phyloP scores from a whole-genome alignment of 495 filamentous ascomycete species.

The Collariella sp. region DNA sequence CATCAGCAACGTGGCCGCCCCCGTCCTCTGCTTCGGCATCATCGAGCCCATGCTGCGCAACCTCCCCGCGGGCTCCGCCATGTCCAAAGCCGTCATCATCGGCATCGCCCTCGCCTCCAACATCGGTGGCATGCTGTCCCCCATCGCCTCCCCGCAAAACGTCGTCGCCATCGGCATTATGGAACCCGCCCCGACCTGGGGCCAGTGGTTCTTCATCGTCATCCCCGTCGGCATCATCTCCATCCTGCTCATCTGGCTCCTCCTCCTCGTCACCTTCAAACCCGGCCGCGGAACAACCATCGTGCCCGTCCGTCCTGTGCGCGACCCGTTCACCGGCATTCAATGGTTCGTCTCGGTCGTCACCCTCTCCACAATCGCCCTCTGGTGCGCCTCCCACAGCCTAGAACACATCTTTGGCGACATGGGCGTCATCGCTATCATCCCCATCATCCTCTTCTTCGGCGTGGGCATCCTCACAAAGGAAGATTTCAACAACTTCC shows the following conservation, averaged over 20 bases:
- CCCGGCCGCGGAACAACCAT: slow-evolving; percentile 81
- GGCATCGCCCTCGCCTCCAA: slow-evolving; percentile 94
- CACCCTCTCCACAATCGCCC: slow-evolving; percentile 74
- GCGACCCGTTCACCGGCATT: slow-evolving; percentile 76
- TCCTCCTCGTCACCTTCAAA: slow-evolving; percentile 77
- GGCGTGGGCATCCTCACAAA: slow-evolving; percentile 96
- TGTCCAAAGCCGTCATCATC: slow-evolving; percentile 90
- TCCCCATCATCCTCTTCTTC: slow-evolving; percentile 93
- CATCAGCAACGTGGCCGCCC: slow-evolving; percentile 96
- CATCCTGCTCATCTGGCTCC: slow-evolving; percentile 78
- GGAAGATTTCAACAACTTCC: slow-evolving; percentile 99
- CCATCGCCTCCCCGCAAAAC: slow-evolving; percentile 95
- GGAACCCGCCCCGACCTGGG: slow-evolving; percentile 82
- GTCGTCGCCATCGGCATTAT: slow-evolving; percentile 95
- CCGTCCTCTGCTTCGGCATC: slow-evolving; percentile 96
- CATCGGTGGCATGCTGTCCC: slow-evolving; percentile 90
- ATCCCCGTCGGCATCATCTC: slow-evolving; percentile 88
- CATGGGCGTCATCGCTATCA: slow-evolving; percentile 97
- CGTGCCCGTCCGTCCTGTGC: slow-evolving; percentile 79
- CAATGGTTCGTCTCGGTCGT: slow-evolving; percentile 88
- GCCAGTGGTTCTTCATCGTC: slow-evolving; percentile 91
- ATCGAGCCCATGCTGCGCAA: slow-evolving; percentile 94
- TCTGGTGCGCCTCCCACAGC: slow-evolving; percentile 91
- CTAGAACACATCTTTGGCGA: slow-evolving; percentile 84
- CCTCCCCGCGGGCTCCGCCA: slow-evolving; percentile 76